phyloP scores from a whole-genome alignment of 1,284 basidiomycete species.

The Papiliotrema terrestris region DNA sequence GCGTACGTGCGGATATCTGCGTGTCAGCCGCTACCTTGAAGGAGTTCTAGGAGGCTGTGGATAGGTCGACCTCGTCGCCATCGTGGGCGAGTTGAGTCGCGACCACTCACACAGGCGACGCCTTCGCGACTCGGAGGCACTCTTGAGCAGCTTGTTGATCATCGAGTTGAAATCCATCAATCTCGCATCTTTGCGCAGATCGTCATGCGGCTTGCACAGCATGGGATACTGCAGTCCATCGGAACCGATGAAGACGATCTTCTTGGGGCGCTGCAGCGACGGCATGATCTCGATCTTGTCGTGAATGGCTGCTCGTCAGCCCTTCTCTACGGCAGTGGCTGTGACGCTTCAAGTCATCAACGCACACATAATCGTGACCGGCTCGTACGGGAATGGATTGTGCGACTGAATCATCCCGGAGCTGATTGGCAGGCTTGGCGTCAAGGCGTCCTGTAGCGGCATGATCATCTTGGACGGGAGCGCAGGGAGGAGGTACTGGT shows the following conservation, averaged over 20 bases:
- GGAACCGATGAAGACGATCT: constrained; percentile 78
- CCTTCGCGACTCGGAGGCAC: constrained; percentile 86
- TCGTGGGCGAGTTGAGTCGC: no score
- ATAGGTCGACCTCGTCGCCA: no score
- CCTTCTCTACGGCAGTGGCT: neutral
- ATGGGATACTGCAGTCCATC: constrained; percentile 86
- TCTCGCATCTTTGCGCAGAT: constrained; percentile 93
- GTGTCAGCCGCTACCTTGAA: constrained; percentile 4
- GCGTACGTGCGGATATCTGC: constrained; percentile 93
- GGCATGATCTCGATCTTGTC: constrained; percentile 90
- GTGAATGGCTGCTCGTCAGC: constrained; percentile 63
- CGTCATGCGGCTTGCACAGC: constrained; percentile 96
- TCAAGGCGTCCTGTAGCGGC: constrained; percentile 90
- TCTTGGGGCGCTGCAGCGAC: constrained; percentile 88
- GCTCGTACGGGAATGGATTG: constrained; percentile 74
- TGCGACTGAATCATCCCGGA: constrained; percentile 62
- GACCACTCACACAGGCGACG: constrained; percentile 71
- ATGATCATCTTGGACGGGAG: constrained; percentile 71
- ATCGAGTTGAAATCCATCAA: constrained; percentile 98
- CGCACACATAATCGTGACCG: constrained; percentile 63
- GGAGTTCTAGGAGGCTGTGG: no score
- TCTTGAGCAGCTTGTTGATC: constrained; percentile 95
- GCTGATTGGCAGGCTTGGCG: constrained; percentile 75
- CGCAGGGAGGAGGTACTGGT: constrained; percentile 60
- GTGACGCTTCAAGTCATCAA: constrained; percentile 53